A percentile compares a stretch with the other conserved stretches of the same genome.
These are phyloP conservation scores for Pythium diclinum DNA, from an alignment of 352 stramenopile genomes.

Conservation along the genomic window DNA sequence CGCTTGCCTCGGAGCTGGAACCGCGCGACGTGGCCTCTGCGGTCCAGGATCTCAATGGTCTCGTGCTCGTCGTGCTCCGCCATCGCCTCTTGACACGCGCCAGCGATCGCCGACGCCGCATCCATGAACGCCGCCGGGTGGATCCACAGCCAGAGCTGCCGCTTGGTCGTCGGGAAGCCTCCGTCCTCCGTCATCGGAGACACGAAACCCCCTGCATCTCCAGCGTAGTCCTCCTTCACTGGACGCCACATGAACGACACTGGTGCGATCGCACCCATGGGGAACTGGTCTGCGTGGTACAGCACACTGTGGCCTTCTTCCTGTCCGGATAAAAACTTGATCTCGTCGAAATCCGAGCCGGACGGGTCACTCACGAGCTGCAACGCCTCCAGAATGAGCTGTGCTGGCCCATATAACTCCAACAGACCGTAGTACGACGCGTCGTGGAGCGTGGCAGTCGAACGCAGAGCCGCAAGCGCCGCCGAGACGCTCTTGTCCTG, in stretches of 20 bases:
- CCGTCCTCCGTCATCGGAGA: not conserved
- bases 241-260: slow-evolving; percentile 79
- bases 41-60: slow-evolving; percentile 60
- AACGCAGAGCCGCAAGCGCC: slow-evolving; percentile 49
- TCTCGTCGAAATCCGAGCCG: slow-evolving; percentile 62
- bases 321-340: slow-evolving; percentile 42
- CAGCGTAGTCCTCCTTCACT: slow-evolving; percentile 32
- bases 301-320: slow-evolving; percentile 55
- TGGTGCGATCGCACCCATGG: slow-evolving; percentile 55
- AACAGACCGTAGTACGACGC: slow-evolving; percentile 62
- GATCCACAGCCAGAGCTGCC: slow-evolving; percentile 79
- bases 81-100: slow-evolving; percentile 47
- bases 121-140: slow-evolving; percentile 76
- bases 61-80: slow-evolving; percentile 36
- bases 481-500: slow-evolving; percentile 68
- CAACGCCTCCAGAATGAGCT: slow-evolving; percentile 57
- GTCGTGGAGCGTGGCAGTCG: slow-evolving; percentile 55
- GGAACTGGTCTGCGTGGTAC: slow-evolving; percentile 55
- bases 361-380: slow-evolving; percentile 64
- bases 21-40: slow-evolving; percentile 56
- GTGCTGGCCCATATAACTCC: slow-evolving; percentile 56
- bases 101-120: slow-evolving; percentile 51
- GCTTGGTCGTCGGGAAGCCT: slow-evolving; percentile 44
- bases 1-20: slow-evolving; percentile 63
- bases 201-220: not conserved